Evolutionary conservation across 2,329 filamentous ascomycete genomes (phyloP), one percentile per base, ranked within the genome.

Genomic region (Magnaporthales sp.): DNA sequence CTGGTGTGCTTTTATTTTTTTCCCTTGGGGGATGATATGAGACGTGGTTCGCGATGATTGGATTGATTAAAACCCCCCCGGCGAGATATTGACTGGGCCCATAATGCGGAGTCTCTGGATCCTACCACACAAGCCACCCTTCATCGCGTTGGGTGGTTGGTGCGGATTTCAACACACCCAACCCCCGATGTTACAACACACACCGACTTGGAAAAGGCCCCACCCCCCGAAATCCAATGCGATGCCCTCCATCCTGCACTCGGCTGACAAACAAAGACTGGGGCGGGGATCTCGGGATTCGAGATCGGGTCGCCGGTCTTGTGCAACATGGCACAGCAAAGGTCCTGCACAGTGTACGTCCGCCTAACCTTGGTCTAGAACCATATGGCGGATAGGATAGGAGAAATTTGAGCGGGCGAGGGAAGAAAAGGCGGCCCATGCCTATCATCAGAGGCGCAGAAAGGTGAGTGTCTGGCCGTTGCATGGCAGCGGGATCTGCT

Each of bases 21-120:
- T 31, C 9, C 38, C 38, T 46, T 54, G 29, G 66, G 62, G 64
- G 66, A 64, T 63, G 63, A 64, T 60, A 62, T 32, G 63, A 67
- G 63, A 67, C 66, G 66, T 67, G 66, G 66, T 67, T 29, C n/a
- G 66, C 58, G 63, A 22, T 67, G 63, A 67, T 67, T 67, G 66
- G 66, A 58, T 22, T 64, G 51, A 61, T 22, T 31, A 27, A 46
- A 46, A 46, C 15, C 15, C 26, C 19, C 63, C n/a, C 24, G 38
- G 63, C 38, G 22, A 22, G 9, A 29, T 31, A 11, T 63, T 31
- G 38, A 46, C 38, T 46, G 38, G 38, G n/a, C 38, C 38, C 38
- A 46, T 46, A 46, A 46, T 46, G 38, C 38, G 38, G 38, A 46
- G 38, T 46, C 38, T 19, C 38, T 46, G 38, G 38, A 46, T 46